These are phyloP conservation scores for Arthrobotrys pseudoclavata DNA, from an alignment of 2,329 filamentous ascomycete genomes.

Conservation along the genomic window DNA sequence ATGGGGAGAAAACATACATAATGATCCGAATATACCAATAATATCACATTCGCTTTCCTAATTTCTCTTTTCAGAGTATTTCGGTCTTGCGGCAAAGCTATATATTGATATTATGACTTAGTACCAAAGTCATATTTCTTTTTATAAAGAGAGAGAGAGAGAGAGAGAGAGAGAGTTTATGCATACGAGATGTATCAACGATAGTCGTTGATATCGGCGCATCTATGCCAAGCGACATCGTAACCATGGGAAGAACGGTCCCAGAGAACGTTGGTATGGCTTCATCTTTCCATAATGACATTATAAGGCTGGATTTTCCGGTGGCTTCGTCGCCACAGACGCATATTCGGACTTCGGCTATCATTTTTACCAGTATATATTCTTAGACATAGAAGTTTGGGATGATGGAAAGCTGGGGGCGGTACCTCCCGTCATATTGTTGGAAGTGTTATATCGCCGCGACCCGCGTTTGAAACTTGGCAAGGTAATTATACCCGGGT, in stretches of 20 bases:
- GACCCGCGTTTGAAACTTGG: neutral
- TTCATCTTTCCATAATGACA: conserved; percentile 94
- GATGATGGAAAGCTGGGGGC: neutral
- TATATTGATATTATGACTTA: neutral
- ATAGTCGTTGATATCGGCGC: conserved; percentile 98
- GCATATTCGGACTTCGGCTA: conserved; percentile 58
- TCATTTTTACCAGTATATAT: conserved; percentile 39
- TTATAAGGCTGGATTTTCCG: conserved; percentile 94
- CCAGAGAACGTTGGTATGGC: conserved; percentile 97
- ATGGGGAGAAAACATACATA: conserved; percentile 70
- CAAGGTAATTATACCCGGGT: neutral
- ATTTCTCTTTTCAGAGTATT: conserved; percentile 92
- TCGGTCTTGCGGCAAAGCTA: conserved; percentile 88
- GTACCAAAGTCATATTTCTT: neutral
- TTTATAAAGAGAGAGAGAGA: neutral
- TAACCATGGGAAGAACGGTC: conserved; percentile 92
- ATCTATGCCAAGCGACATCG: conserved; percentile 90
- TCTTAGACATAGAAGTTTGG: neutral
- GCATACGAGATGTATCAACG: conserved; percentile 82
- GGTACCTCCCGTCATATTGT: conserved; percentile 37
- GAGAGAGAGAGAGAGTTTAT: neutral
- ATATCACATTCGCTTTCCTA: conserved; percentile 94
- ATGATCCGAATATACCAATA: conserved; percentile 96
- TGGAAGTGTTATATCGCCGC: neutral
- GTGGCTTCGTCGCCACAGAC: conserved; percentile 69